phyloP scores from a whole-genome alignment of 1,284 basidiomycete species.

The Inonotus hispidus region DNA sequence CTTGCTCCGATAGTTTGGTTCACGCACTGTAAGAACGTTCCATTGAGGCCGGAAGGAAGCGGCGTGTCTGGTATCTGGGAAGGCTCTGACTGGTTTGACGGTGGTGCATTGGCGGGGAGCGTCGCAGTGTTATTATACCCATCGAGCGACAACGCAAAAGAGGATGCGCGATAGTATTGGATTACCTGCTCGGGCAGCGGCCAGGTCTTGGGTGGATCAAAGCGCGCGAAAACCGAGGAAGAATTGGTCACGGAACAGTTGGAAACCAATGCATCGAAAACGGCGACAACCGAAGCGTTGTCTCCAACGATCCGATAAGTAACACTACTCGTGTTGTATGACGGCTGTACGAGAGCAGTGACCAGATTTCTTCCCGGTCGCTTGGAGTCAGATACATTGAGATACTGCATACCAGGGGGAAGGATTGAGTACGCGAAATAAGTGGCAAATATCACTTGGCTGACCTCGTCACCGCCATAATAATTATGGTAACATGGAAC shows the following conservation, averaged over 20 bases:
- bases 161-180: constrained; percentile 28
- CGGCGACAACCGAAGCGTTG: constrained; percentile 21
- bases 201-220: constrained; percentile 4
- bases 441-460: neutral
- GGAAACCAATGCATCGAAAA: constrained; percentile 22
- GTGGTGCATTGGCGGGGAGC: constrained; percentile 16
- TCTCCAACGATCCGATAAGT: constrained; percentile 25
- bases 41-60: constrained; percentile 18
- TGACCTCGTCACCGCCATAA: constrained; percentile 24
- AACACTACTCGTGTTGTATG: constrained; percentile 19
- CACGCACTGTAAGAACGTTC: constrained; percentile 20
- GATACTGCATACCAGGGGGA: constrained; percentile 20
- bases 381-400: constrained; percentile 15
- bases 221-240: constrained; percentile 15
- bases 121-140: constrained; percentile 26
- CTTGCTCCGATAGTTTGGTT: constrained; percentile 17
- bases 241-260: constrained; percentile 20
- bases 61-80: constrained; percentile 12
- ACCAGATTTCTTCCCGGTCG: constrained; percentile 22
- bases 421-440: neutral
- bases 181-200: constrained; percentile 25
- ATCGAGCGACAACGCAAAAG: constrained; percentile 24
- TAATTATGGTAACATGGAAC: constrained; percentile 20
- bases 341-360: constrained; percentile 14
- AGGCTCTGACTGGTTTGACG: neutral